Percentiles rank a stretch among this genome's conserved stretches.
phyloP scores from a whole-genome alignment of 2,329 filamentous ascomycete species.

The Hymenoscyphus scutula region DNA sequence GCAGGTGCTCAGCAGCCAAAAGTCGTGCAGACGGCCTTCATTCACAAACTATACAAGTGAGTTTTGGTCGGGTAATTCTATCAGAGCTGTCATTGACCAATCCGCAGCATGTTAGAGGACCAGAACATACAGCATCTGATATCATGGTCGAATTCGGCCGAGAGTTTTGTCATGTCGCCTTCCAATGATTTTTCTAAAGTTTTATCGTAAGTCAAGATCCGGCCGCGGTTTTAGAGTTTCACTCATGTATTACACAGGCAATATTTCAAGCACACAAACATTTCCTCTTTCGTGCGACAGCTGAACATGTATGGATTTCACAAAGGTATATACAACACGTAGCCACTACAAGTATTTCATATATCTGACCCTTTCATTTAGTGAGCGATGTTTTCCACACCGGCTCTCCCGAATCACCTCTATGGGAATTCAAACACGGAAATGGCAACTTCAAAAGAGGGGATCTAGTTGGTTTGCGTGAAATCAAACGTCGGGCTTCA shows the following conservation, averaged over 20 bases:
- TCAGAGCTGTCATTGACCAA: slow-evolving; percentile 19
- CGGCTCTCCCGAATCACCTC: slow-evolving; percentile 83
- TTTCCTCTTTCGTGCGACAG: slow-evolving; percentile 96
- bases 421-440: slow-evolving; percentile 99
- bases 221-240: slow-evolving; percentile 15
- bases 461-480: slow-evolving; percentile 83
- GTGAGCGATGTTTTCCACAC: slow-evolving; percentile 99
- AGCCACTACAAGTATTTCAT: slow-evolving; percentile 19
- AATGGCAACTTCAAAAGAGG: slow-evolving; percentile 96
- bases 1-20: slow-evolving; percentile 89
- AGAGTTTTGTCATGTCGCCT: slow-evolving; percentile 98
- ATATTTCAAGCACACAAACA: slow-evolving; percentile 99
- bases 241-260: slow-evolving; percentile 55
- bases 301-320: slow-evolving; percentile 99
- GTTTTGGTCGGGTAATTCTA: slow-evolving; percentile 34
- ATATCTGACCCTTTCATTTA: slow-evolving; percentile 41
- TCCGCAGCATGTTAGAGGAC: slow-evolving; percentile 88
- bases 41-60: slow-evolving; percentile 98
- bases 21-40: slow-evolving; percentile 97
- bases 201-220: slow-evolving; percentile 70
- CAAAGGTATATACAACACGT: slow-evolving; percentile 66
- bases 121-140: slow-evolving; percentile 90
- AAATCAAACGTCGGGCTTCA: slow-evolving; percentile 94
- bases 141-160: slow-evolving; percentile 88
- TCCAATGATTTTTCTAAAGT: slow-evolving; percentile 98